phyloP scores from a whole-genome alignment of 495 filamentous ascomycete species.

The Filosporella fistucella region DNA sequence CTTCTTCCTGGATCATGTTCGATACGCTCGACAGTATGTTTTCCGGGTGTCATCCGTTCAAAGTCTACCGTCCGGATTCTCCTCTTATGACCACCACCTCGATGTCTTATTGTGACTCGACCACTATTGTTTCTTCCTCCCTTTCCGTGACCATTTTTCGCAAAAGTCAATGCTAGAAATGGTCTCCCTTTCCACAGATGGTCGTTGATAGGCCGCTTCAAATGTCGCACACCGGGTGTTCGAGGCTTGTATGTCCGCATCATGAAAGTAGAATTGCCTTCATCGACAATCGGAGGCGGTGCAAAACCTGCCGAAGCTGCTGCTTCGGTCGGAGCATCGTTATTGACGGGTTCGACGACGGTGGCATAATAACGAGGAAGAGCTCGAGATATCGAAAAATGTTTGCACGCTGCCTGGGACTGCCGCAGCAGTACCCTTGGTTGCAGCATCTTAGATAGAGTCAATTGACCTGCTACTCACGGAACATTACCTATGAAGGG shows the following conservation, averaged over 20 bases:
- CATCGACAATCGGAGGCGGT: conserved; percentile 18
- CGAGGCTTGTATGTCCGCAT: conserved; percentile 89
- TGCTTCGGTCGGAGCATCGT: conserved; percentile 23
- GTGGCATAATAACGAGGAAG: conserved; percentile 53
- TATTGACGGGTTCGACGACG: conserved; percentile 31
- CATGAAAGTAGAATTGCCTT: conserved; percentile 28
- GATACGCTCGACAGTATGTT: conserved; percentile 85
- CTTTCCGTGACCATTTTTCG: conserved; percentile 85
- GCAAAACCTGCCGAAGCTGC: conserved; percentile 32
- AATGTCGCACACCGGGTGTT: conserved; percentile 89
- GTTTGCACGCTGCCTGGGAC: conserved; percentile 36
- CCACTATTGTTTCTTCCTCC: conserved; percentile 90
- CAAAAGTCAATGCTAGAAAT: conserved; percentile 73
- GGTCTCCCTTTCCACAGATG: conserved; percentile 94
- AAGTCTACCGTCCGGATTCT: conserved; percentile 91
- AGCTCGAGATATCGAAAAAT: conserved; percentile 36
- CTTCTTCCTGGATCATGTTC: conserved; percentile 92
- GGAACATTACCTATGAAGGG: conserved; percentile 1
- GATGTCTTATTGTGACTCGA: conserved; percentile 80
- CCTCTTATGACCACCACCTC: conserved; percentile 84
- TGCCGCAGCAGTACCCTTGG: conserved; percentile 53
- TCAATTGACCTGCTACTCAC: conserved; percentile 19
- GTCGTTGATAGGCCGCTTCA: conserved; percentile 88
- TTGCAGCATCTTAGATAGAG: conserved; percentile 51
- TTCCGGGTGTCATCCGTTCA: conserved; percentile 65